Evolutionary conservation across 345 rosid genomes (phyloP), one percentile per base, ranked within the genome.

Genomic region (Toxicodendron radicans): DNA sequence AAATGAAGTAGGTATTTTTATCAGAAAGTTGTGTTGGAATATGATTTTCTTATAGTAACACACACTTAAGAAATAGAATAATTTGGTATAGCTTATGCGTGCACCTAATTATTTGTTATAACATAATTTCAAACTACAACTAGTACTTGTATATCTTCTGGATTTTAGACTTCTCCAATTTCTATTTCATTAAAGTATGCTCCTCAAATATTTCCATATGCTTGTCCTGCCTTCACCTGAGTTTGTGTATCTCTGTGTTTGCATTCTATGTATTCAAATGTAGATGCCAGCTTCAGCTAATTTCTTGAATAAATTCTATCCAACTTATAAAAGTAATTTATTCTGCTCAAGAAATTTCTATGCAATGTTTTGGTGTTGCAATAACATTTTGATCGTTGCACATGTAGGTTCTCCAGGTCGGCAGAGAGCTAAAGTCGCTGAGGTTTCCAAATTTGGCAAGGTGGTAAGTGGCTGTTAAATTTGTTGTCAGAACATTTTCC

Each of bases 391-490:
- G 46, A 48, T 72, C 51, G 71, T 56, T 69, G 38, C 10, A 51
- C n/a, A 7, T 41, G 58, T 51, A 84, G 89, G 91, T 16, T 45
- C 41, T 33, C 91, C 83, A 17, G 84, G 86, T 58, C 81, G 71
- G 52, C 80, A 54, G 49, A 83, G 76, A 72, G 80, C 85, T 71
- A 85, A 85, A 68, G 68, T 57, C 64, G 65, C 80, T 5, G 87
- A 87, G 30, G 58, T 87, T 41, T 80, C 87, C 3, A 85, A 80
- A 76, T 85, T 77, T 75, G 84, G 89, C 32, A 83, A 81, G 73
- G 81, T 80, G 21, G 86, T 87, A 72, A 75, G 86, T 83, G 73
- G 61, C 49, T 73, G 24, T 17, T 57, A 38, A 46, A 57, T 66
- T 21, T 38, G 24, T 70, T 58, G 46, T 43, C 24, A 61, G 24